Evolutionary conservation across 1,139 yeast species (phyloP).

Genomic region (Suhomyces coccinellae): DNA sequence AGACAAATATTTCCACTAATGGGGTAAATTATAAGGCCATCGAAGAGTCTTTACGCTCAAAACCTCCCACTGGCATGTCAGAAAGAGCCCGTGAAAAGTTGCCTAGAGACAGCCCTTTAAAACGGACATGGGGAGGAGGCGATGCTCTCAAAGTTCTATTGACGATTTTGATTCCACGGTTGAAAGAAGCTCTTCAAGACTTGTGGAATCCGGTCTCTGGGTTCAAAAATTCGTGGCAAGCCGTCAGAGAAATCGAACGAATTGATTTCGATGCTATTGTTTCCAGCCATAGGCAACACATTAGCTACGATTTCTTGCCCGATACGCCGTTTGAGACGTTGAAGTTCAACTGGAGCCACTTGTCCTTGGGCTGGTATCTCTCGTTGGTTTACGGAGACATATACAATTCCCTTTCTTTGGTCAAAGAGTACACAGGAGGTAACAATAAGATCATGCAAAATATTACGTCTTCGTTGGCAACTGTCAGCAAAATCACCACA

Average conservation of each 20-base stretch:
- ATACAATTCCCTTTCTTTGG: constrained; percentile 45
- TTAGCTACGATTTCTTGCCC: constrained; percentile 38
- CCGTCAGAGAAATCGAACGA: constrained; percentile 43
- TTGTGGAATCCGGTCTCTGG: constrained; percentile 32
- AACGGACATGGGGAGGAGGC: constrained; percentile 62
- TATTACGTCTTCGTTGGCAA: constrained; percentile 42
- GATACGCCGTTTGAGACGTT: constrained; percentile 48
- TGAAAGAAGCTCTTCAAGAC: constrained; percentile 38
- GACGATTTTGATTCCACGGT: constrained; percentile 41
- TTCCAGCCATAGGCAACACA: constrained; percentile 21
- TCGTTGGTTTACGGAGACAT: constrained; percentile 67
- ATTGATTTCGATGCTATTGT: constrained; percentile 28
- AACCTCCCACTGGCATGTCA: constrained; percentile 64
- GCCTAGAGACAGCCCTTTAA: constrained; percentile 50
- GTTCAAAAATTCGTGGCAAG: constrained; percentile 30
- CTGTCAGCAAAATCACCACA: constrained; percentile 46
- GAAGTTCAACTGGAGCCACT: constrained; percentile 58
- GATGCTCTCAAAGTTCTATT: constrained; percentile 49
- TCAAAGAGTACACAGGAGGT: constrained; percentile 24
- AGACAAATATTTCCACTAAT: background rate
- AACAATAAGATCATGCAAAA: constrained; percentile 34
- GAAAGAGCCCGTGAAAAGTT: constrained; percentile 57
- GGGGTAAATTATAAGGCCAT: constrained; percentile 21
- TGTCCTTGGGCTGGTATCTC: constrained; percentile 76
- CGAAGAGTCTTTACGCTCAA: constrained; percentile 38